phyloP scores from a whole-genome alignment of 345 rosid species.

The Eucalyptus erythrocorys region DNA sequence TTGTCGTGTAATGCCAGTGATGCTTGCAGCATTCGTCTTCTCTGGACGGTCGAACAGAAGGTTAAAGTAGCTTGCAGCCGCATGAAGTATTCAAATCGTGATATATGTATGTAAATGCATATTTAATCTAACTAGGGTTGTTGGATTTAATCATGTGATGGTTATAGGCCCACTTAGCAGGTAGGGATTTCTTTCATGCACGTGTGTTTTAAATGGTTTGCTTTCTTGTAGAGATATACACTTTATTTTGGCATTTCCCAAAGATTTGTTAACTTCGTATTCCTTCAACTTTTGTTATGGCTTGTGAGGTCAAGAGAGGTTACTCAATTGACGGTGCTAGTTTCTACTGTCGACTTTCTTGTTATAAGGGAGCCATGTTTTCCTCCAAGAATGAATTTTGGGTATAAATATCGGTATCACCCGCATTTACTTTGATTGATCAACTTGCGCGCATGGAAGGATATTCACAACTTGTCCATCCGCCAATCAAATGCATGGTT shows the following conservation, averaged over 20 bases:
- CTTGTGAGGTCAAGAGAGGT: neutral
- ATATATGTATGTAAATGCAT: neutral
- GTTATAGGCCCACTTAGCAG: neutral
- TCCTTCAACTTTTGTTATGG: neutral
- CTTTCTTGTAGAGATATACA: neutral
- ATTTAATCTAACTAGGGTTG: neutral
- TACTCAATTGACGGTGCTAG: neutral
- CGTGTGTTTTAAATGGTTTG: neutral
- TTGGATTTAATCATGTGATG: neutral
- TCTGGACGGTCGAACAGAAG: neutral
- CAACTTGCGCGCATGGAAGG: neutral
- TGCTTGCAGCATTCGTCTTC: neutral
- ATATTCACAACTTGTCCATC: neutral
- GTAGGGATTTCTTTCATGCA: neutral
- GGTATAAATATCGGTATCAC: neutral
- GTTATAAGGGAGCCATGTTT: neutral
- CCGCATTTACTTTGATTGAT: neutral
- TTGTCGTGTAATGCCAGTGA: neutral
- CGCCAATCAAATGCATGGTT: neutral
- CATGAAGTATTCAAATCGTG: neutral
- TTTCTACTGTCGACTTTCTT: neutral
- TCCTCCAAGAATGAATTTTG: neutral
- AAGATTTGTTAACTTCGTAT: neutral
- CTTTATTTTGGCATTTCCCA: neutral
- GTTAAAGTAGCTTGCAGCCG: neutral